Percentiles rank a stretch among this genome's conserved stretches.
Evolutionary conservation across 164 flowering plant species (phyloP).

Genomic region (Echeveria elegans): DNA sequence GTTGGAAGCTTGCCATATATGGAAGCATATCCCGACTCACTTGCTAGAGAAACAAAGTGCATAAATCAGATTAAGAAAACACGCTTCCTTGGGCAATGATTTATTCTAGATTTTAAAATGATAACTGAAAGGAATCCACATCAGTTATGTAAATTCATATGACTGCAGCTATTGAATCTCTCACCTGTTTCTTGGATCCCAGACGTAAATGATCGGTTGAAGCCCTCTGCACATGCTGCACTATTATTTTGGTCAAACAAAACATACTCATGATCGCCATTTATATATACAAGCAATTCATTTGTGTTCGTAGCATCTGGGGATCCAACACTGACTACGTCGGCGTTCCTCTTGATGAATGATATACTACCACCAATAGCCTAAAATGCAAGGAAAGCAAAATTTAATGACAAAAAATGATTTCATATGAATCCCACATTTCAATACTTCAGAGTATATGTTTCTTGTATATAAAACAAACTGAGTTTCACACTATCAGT

Average conservation of each 20-base stretch:
- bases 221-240: conserved; percentile 19
- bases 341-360: conserved; percentile 32
- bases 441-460: too few species aligned
- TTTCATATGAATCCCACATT: too few species aligned
- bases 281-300: conserved; percentile 50
- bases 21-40: conserved; percentile 51
- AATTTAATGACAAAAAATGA: too few species aligned
- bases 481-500: too few species aligned
- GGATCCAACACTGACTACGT: conserved; percentile 16
- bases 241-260: conserved; percentile 56
- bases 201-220: conserved; percentile 12
- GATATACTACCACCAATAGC: conserved; percentile 70
- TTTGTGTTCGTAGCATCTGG: conserved; percentile 23
- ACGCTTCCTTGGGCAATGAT: neutral
- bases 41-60: conserved; percentile 20
- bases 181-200: conserved; percentile 56
- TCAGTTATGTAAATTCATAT: too few species aligned
- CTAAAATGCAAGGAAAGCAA: conserved; percentile 26
- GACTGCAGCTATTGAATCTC: neutral
- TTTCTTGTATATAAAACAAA: too few species aligned
- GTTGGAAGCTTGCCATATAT: conserved; percentile 68
- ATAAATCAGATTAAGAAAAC: neutral
- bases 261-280: conserved; percentile 69
- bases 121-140: too few species aligned
- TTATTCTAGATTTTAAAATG: too few species aligned